These are phyloP conservation scores for Bacterosira constricta DNA, from an alignment of 108 stramenopile species.

Conservation along the genomic window DNA sequence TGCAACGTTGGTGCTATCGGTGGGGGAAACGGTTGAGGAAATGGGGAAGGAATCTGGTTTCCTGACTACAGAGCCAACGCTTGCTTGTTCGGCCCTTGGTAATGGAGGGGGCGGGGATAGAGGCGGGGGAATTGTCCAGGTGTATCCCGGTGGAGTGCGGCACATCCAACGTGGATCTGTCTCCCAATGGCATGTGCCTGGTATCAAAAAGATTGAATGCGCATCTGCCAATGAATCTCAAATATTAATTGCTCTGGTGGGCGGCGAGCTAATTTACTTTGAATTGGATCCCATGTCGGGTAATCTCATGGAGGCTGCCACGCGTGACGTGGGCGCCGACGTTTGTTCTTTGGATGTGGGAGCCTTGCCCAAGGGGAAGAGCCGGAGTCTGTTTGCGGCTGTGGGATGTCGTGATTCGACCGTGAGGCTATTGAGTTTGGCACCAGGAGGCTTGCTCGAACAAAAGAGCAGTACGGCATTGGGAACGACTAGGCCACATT, in stretches of 20 bases:
- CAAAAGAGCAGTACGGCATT: slow-evolving; percentile 67
- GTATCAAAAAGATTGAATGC: slow-evolving; percentile 88
- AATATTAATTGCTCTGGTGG: slow-evolving; percentile 90
- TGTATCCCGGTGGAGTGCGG: slow-evolving; percentile 90
- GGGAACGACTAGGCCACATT: slow-evolving; percentile 68
- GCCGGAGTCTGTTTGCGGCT: slow-evolving; percentile 84
- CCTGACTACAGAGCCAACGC: slow-evolving; percentile 83
- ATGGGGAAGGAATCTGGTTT: slow-evolving; percentile 92
- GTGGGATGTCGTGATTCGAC: slow-evolving; percentile 92
- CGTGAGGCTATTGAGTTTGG: slow-evolving; percentile 89
- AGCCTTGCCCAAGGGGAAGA: slow-evolving; percentile 75
- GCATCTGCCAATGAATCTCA: slow-evolving; percentile 93
- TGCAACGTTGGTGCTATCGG: slow-evolving; percentile 94
- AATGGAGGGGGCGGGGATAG: slow-evolving; percentile 55
- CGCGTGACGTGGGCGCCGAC: slow-evolving; percentile 87
- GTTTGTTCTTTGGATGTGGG: slow-evolving; percentile 94
- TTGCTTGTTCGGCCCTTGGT: slow-evolving; percentile 88
- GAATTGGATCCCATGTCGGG: slow-evolving; percentile 90
- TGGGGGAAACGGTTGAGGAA: slow-evolving; percentile 97
- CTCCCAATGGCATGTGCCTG: slow-evolving; percentile 93
- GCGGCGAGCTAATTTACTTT: slow-evolving; percentile 96
- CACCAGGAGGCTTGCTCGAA: slow-evolving; percentile 63
- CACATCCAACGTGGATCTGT: slow-evolving; percentile 75
- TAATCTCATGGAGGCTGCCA: slow-evolving; percentile 78
- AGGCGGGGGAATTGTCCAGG: slow-evolving; percentile 78